Evolutionary conservation across 768 basidiomycete genomes (phyloP).

Genomic region (Termitomyces sp.): DNA sequence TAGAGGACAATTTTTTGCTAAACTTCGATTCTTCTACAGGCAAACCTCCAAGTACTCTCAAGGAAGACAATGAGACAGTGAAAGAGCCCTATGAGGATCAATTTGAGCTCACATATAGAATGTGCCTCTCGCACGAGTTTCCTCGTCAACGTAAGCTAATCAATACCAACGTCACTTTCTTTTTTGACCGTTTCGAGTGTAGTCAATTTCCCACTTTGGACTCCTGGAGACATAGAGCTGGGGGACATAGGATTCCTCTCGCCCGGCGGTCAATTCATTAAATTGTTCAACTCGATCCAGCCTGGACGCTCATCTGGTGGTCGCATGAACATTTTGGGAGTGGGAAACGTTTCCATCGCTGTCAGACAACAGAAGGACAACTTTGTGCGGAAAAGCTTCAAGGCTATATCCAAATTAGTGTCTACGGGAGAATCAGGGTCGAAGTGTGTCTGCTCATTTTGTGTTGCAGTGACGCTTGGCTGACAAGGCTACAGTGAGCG

Average conservation of each 20-base stretch:
- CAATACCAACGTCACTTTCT: not conserved
- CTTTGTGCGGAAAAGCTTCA: slow-evolving; percentile 8
- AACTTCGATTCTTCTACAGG: not conserved
- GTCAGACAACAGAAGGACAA: slow-evolving; percentile 11
- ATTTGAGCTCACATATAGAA: slow-evolving; percentile 10
- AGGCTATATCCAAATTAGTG: slow-evolving; percentile 14
- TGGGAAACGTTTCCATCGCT: slow-evolving; percentile 4
- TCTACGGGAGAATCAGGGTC: not conserved
- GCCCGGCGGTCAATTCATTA: slow-evolving; percentile 7
- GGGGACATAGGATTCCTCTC: slow-evolving; percentile 15
- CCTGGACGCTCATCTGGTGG: slow-evolving; percentile 1
- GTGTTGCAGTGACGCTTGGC: not conserved
- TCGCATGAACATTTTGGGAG: slow-evolving; percentile 1
- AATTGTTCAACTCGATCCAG: slow-evolving; percentile 10
- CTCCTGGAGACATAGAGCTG: slow-evolving; percentile 4
- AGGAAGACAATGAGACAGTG: slow-evolving; percentile 4
- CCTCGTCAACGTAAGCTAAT: slow-evolving; percentile 13
- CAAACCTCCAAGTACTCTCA: slow-evolving; percentile 1
- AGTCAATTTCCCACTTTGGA: slow-evolving; percentile 19
- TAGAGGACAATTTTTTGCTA: not conserved
- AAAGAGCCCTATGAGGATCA: slow-evolving; percentile 3
- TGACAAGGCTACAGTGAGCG: not conserved
- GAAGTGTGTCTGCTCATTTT: not conserved
- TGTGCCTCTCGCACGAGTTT: slow-evolving; percentile 16
- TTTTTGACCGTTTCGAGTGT: not conserved